These are phyloP conservation scores for Zygoascus sp. DNA, from an alignment of 1,139 yeast genomes.

Conservation along the genomic window DNA sequence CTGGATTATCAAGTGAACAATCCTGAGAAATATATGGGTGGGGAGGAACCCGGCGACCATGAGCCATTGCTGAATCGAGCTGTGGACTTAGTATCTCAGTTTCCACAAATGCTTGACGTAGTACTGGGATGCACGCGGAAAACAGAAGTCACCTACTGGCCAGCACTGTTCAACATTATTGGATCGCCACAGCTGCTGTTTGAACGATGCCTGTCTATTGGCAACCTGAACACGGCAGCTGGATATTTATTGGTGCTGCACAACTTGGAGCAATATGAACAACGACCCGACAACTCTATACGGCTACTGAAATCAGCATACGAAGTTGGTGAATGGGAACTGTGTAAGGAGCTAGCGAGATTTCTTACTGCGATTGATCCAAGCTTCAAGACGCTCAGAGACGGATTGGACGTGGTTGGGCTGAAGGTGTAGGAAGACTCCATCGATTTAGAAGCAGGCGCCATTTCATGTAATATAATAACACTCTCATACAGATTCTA, in stretches of 20 bases:
- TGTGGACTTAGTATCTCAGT: constrained; percentile 30
- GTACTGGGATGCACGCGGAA: constrained; percentile 59
- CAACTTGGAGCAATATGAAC: constrained; percentile 23
- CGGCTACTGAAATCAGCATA: constrained; percentile 34
- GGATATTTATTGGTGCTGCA: constrained; percentile 41
- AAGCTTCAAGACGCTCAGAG: constrained; percentile 9
- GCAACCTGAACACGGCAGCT: constrained; percentile 39
- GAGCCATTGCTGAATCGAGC: constrained; percentile 22
- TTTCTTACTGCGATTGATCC: constrained; percentile 39
- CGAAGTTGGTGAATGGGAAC: constrained; percentile 34
- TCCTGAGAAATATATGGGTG: constrained; percentile 22
- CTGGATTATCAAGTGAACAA: constrained; percentile 30
- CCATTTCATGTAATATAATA: background rate
- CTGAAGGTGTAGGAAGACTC: background rate
- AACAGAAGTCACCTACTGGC: constrained; percentile 63
- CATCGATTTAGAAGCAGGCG: background rate
- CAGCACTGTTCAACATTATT: constrained; percentile 42
- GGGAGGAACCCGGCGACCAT: constrained; percentile 23
- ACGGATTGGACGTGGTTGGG: constrained; percentile 6
- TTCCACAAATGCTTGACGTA: constrained; percentile 43
- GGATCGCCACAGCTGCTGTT: constrained; percentile 40
- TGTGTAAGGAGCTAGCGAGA: constrained; percentile 39
- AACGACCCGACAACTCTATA: constrained; percentile 26
- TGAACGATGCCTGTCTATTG: constrained; percentile 34
- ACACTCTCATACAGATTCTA: background rate